Conservation (phyloP, 768 basidiomycete genomes). For the Daedalea quercina region DNA sequence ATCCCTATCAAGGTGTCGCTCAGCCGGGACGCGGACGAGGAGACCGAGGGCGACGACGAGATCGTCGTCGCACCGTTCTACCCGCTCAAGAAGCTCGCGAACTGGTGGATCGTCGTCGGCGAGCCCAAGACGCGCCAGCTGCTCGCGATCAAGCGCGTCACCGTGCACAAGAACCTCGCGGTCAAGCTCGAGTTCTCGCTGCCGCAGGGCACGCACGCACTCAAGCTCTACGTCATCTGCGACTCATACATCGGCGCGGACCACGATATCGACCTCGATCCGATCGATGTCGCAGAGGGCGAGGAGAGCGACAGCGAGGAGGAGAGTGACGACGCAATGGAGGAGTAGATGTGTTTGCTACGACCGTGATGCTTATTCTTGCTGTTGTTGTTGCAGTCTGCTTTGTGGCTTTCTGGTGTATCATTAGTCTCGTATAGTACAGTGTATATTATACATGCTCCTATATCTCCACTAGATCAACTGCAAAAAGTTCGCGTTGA, state of each 20-base stretch:
- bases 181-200: conserved; percentile 89
- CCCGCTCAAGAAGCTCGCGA: conserved; percentile 84
- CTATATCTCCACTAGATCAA: background rate
- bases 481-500: no score
- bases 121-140: conserved; percentile 75
- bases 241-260: conserved; percentile 91
- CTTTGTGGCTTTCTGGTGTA: background rate
- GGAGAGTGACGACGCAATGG: conserved; percentile 61
- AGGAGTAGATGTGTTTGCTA: conserved; percentile 28
- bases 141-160: conserved; percentile 84
- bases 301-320: conserved; percentile 79
- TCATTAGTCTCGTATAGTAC: conserved; percentile 4
- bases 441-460: background rate
- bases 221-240: conserved; percentile 89
- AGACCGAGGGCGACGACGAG: conserved; percentile 57
- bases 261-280: conserved; percentile 80
- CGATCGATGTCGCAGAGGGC: conserved; percentile 84
- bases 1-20: conserved; percentile 77
- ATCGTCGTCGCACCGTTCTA: conserved; percentile 91
- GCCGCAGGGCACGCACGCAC: conserved; percentile 72
- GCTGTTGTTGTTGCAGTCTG: conserved; percentile 1
- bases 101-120: conserved; percentile 98
- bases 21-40: conserved; percentile 69
- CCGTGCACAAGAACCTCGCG: conserved; percentile 61
- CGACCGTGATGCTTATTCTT: background rate